A percentile compares a stretch with the other conserved stretches of the same genome.
These are phyloP conservation scores for Nakazawaea wyomingensis DNA, from an alignment of 805 yeast species.

Conservation along the genomic window DNA sequence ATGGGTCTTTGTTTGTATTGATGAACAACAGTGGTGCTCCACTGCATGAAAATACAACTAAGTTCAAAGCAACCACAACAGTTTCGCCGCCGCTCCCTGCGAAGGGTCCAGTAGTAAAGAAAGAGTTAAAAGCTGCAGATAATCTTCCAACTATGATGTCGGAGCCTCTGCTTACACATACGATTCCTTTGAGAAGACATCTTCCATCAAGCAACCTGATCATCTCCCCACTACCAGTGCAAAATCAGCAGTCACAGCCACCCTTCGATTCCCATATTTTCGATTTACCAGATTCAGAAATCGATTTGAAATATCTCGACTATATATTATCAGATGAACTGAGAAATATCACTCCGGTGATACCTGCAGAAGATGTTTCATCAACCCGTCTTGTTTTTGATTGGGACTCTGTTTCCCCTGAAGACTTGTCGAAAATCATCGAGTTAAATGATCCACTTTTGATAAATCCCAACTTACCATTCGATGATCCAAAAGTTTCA, in stretches of 20 bases:
- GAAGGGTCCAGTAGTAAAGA: background rate
- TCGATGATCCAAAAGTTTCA: conserved; percentile 12
- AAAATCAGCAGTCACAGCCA: no score
- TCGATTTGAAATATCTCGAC: conserved; percentile 10
- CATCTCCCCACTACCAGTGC: no score
- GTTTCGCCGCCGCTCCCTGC: background rate
- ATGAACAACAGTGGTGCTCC: conserved; percentile 1
- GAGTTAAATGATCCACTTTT: conserved; percentile 11
- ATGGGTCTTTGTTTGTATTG: conserved; percentile 6
- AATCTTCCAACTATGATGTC: background rate
- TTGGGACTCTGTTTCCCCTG: conserved; percentile 9
- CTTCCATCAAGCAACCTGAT: background rate
- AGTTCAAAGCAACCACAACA: background rate
- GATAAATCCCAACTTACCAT: conserved; percentile 2
- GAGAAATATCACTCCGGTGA: conserved; percentile 6
- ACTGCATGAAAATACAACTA: background rate
- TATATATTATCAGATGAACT: conserved; percentile 3
- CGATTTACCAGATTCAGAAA: conserved; percentile 1
- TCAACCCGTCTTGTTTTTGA: background rate
- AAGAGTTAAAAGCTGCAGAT: background rate
- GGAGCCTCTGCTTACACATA: background rate
- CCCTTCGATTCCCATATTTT: background rate
- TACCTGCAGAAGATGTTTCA: conserved; percentile 5
- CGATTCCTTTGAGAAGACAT: background rate
- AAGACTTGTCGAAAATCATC: conserved; percentile 10